Conservation (phyloP, 345 rosid genomes). For the Gynandropsis gynandra region DNA sequence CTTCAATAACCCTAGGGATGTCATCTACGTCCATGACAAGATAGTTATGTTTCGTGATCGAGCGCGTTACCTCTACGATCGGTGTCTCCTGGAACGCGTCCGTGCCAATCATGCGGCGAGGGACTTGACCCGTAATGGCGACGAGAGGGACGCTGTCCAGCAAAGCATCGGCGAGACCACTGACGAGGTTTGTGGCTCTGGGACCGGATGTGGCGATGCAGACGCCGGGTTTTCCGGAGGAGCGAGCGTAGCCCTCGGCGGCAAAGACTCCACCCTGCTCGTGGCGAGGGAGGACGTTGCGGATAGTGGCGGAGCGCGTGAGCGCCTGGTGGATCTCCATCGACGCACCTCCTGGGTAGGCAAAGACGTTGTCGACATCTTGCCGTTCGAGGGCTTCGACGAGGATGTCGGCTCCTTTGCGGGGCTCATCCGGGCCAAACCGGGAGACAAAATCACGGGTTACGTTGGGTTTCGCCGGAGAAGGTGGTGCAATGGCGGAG, state of each 20-base stretch:
- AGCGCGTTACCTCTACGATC: conserved; percentile 81
- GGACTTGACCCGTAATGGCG: conserved; percentile 88
- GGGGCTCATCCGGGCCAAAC: conserved; percentile 43
- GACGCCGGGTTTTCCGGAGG: conserved; percentile 80
- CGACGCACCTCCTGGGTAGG: conserved; percentile 79
- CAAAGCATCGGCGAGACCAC: conserved; percentile 81
- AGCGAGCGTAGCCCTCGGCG: conserved; percentile 88
- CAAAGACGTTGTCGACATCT: conserved; percentile 63
- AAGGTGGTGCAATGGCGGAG: too few relatives aligned
- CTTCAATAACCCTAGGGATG: conserved; percentile 69
- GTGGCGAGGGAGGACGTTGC: conserved; percentile 88
- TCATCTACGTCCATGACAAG: conserved; percentile 83
- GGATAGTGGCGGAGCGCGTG: conserved; percentile 66
- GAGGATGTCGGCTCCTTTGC: conserved; percentile 72
- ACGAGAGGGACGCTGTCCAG: conserved; percentile 89
- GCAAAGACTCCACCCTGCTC: conserved; percentile 97
- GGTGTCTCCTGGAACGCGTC: conserved; percentile 97
- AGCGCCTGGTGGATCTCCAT: conserved; percentile 97
- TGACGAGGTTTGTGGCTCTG: conserved; percentile 84
- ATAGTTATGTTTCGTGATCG: conserved; percentile 88
- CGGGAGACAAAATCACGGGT: too few relatives aligned
- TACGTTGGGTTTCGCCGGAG: too few relatives aligned
- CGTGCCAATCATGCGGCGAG: conserved; percentile 89
- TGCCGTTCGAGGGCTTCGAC: conserved; percentile 72
- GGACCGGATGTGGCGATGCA: conserved; percentile 98